Conservation (phyloP, 2,329 filamentous ascomycete species). For the Aspergillus amoenus region DNA sequence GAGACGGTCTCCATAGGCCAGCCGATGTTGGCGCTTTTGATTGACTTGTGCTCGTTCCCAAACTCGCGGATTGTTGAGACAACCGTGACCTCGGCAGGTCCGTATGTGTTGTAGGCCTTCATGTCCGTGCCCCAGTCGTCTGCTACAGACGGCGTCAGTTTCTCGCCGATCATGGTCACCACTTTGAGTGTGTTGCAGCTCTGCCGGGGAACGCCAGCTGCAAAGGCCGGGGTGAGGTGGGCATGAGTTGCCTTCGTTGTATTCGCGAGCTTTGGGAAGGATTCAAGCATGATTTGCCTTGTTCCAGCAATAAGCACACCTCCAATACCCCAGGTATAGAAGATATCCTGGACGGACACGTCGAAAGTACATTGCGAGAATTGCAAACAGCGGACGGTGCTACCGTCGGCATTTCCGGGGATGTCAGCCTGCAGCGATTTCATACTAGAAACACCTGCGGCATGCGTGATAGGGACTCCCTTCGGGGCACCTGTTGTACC, state of each 20-base stretch:
- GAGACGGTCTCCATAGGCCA: slow-evolving; percentile 32
- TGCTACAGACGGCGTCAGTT: slow-evolving; percentile 31
- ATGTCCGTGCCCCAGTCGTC: slow-evolving; percentile 40
- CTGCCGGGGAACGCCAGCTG: slow-evolving; percentile 28
- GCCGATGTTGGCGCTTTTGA: slow-evolving; percentile 33
- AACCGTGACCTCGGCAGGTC: slow-evolving; percentile 39
- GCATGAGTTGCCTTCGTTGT: slow-evolving; percentile 29
- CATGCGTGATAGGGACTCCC: slow-evolving; percentile 39
- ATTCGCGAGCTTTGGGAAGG: slow-evolving; percentile 28
- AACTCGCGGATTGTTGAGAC: slow-evolving; percentile 33
- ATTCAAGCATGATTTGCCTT: slow-evolving; percentile 30
- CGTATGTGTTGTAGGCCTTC: slow-evolving; percentile 40
- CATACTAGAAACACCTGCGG: slow-evolving; percentile 38
- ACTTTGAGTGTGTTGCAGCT: slow-evolving; percentile 31
- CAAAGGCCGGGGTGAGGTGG: slow-evolving; percentile 34
- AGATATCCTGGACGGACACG: slow-evolving; percentile 39
- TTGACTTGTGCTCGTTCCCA: slow-evolving; percentile 22
- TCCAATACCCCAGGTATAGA: slow-evolving; percentile 31
- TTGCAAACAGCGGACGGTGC: slow-evolving; percentile 35
- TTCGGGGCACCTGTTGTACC: slow-evolving; percentile 41
- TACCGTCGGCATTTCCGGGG: slow-evolving; percentile 26
- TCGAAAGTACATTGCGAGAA: slow-evolving; percentile 43
- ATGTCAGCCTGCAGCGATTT: slow-evolving; percentile 33
- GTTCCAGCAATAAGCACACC: slow-evolving; percentile 28
- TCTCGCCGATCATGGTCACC: slow-evolving; percentile 38